phyloP scores from a whole-genome alignment of 495 filamentous ascomycete genomes.

The Astrothelium subdiscretum region DNA sequence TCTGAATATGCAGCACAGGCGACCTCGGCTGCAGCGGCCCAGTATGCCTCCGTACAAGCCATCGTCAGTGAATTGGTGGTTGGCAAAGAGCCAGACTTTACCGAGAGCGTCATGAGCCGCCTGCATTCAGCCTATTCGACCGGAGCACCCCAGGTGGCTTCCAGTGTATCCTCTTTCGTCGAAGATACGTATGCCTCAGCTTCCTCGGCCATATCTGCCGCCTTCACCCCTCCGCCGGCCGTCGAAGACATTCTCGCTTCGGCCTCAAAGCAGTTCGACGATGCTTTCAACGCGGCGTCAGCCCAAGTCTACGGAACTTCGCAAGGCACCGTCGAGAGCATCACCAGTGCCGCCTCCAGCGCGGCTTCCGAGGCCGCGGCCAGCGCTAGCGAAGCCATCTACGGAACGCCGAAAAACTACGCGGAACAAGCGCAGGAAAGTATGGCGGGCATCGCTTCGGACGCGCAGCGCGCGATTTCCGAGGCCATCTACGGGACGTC shows the following conservation, averaged over 20 bases:
- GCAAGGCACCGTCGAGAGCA: conserved; percentile 44
- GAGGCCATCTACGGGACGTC: conserved; percentile 44
- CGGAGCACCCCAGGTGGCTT: conserved; percentile 38
- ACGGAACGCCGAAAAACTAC: conserved; percentile 41
- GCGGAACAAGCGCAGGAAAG: conserved; percentile 37
- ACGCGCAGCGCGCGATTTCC: conserved; percentile 38
- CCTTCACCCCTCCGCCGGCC: conserved; percentile 45
- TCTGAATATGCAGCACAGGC: conserved; percentile 41
- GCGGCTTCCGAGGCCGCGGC: conserved; percentile 39
- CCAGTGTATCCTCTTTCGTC: conserved; percentile 44
- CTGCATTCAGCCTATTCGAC: conserved; percentile 54
- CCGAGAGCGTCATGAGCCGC: conserved; percentile 64
- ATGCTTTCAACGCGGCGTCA: conserved; percentile 49
- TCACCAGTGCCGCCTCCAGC: conserved; percentile 38
- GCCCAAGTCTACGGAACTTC: conserved; percentile 47
- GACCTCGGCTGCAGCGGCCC: conserved; percentile 38
- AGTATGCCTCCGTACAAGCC: conserved; percentile 57
- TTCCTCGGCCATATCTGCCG: conserved; percentile 38
- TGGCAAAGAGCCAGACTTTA: conserved; percentile 72
- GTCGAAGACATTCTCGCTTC: conserved; percentile 48
- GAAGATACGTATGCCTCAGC: conserved; percentile 47
- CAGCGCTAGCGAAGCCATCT: conserved; percentile 42
- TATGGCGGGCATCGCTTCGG: conserved; percentile 39
- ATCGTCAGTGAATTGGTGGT: conserved; percentile 65
- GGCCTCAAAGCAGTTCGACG: conserved; percentile 44